Percentiles rank a stretch among this genome's conserved stretches.
These are phyloP conservation scores for Leccinum fallax DNA, from an alignment of 1,284 basidiomycete genomes.

Conservation along the genomic window DNA sequence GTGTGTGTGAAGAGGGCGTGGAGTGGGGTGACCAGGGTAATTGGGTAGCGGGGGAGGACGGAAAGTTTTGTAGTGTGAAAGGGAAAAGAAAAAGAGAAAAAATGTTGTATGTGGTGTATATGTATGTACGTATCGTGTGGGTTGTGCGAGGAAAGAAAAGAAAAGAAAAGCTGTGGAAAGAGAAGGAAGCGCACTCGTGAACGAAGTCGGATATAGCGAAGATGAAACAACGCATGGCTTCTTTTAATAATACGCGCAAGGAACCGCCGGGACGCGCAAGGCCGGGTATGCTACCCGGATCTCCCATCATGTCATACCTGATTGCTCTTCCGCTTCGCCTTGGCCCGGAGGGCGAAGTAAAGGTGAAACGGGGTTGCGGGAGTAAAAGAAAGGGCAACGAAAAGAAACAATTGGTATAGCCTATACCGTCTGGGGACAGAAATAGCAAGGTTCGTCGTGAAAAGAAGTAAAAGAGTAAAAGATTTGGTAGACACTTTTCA, in stretches of 20 bases:
- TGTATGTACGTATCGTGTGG: not conserved
- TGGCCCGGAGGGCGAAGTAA: conserved; percentile 5
- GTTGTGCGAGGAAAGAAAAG: not conserved
- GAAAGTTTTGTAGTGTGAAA: not conserved
- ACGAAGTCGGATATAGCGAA: not conserved
- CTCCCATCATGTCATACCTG: conserved; percentile 18
- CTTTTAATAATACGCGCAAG: not conserved
- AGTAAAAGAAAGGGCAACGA: not conserved
- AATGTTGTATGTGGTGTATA: conserved; percentile 1
- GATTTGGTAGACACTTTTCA: conserved; percentile 23
- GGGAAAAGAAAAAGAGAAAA: not conserved
- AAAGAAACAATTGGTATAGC: conserved; percentile 24
- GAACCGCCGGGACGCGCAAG: not conserved
- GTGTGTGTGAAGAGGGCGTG: not conserved
- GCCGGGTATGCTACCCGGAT: conserved; percentile 14
- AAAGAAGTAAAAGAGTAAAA: not conserved
- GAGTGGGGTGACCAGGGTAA: not conserved
- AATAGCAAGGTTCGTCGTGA: conserved; percentile 11
- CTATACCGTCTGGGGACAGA: conserved; percentile 19
- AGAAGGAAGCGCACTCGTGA: not conserved
- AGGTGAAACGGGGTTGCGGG: not conserved
- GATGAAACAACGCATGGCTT: not conserved
- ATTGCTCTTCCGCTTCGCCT: conserved; percentile 9
- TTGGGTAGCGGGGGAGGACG: not conserved
- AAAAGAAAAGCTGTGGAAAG: not conserved